phyloP scores from a whole-genome alignment of 441 rosid species.

The Euphorbia celastroides region DNA sequence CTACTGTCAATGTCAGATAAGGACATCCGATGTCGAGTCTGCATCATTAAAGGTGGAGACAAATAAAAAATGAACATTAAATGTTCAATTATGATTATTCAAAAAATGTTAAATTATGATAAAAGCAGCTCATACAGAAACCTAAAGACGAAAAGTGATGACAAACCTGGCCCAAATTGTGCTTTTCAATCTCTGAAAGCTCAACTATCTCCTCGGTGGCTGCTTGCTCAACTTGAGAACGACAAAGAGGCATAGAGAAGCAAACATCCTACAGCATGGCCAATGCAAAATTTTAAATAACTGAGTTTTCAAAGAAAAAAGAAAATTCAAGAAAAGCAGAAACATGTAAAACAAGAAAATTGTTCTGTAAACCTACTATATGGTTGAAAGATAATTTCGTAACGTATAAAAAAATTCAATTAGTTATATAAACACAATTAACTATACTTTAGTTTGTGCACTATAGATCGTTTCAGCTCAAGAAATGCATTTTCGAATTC shows the following conservation, averaged over 20 bases:
- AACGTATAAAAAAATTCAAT: too few species aligned
- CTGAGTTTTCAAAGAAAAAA: neutral
- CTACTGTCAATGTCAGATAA: slow-evolving; percentile 67
- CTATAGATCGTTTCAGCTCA: neutral
- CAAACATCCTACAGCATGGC: slow-evolving; percentile 46
- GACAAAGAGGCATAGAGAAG: slow-evolving; percentile 96
- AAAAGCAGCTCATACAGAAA: slow-evolving; percentile 4
- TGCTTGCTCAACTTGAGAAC: slow-evolving; percentile 70
- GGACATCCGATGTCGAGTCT: slow-evolving; percentile 59
- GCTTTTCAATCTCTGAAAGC: slow-evolving; percentile 93
- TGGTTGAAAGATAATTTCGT: neutral
- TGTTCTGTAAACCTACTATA: neutral
- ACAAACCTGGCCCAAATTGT: slow-evolving; percentile 92
- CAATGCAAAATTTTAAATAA: slow-evolving; percentile 21
- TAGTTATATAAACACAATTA: too few species aligned
- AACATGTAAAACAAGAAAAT: slow-evolving; percentile 1
- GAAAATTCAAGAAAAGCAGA: neutral
- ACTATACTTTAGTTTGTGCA: too few species aligned
- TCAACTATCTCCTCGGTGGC: slow-evolving; percentile 80
- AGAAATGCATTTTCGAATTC: too few species aligned
- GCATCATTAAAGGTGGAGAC: slow-evolving; percentile 29
- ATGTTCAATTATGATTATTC: neutral
- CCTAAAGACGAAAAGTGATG: slow-evolving; percentile 14
- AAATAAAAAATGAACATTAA: neutral
- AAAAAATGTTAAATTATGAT: too few species aligned